Conservation (phyloP, 768 basidiomycete species). For the Podaxis sp. region DNA sequence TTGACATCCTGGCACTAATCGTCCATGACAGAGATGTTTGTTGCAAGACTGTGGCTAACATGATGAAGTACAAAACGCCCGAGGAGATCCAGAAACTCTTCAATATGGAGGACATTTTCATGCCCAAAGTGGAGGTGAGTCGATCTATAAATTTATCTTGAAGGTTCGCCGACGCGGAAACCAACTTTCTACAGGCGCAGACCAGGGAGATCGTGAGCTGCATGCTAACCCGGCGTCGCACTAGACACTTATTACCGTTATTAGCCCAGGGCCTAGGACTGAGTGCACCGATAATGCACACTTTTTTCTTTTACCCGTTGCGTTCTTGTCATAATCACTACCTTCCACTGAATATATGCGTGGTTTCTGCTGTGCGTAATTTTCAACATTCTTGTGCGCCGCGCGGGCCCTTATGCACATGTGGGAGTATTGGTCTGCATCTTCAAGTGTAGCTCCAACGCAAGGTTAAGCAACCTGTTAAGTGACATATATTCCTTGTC, state of each 20-base stretch:
- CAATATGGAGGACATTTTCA: slow-evolving; percentile 98
- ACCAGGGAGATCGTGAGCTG: slow-evolving; percentile 95
- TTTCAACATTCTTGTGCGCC: not conserved
- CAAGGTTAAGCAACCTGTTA: not conserved
- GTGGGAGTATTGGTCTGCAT: not conserved
- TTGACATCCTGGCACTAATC: not conserved
- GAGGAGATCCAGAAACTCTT: slow-evolving; percentile 99
- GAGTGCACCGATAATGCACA: slow-evolving; percentile 10
- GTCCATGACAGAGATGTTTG: slow-evolving; percentile 77
- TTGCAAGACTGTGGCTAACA: slow-evolving; percentile 99
- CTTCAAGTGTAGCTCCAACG: slow-evolving; percentile 10
- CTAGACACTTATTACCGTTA: slow-evolving; percentile 21
- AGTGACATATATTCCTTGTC: not conserved
- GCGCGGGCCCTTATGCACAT: not conserved
- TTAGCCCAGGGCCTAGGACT: slow-evolving; percentile 91
- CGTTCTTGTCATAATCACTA: slow-evolving; percentile 34
- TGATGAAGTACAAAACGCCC: slow-evolving; percentile 99
- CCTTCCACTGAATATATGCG: slow-evolving; percentile 19
- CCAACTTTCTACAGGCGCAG: slow-evolving; percentile 61
- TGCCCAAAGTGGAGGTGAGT: slow-evolving; percentile 94
- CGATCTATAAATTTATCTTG: slow-evolving; percentile 13
- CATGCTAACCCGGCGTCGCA: slow-evolving; percentile 6
- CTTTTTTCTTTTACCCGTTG: slow-evolving; percentile 17
- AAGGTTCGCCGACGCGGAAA: slow-evolving; percentile 15
- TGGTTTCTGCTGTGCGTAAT: not conserved